phyloP scores from a whole-genome alignment of 108 stramenopile genomes.

The Epipyxis sp. region DNA sequence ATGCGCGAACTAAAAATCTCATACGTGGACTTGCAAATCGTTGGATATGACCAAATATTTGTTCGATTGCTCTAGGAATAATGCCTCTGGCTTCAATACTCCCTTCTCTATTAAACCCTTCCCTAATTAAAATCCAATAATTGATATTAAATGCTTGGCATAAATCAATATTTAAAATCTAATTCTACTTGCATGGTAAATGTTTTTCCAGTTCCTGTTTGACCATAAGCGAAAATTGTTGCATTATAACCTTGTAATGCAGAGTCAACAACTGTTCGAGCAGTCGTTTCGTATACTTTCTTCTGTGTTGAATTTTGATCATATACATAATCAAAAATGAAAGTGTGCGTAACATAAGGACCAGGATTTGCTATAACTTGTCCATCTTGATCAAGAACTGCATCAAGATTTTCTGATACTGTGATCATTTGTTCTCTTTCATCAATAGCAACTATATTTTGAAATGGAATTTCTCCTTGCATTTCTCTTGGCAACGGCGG shows the following conservation, averaged over 20 bases:
- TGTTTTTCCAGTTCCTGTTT: slow-evolving; percentile 61
- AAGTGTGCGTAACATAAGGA: slow-evolving; percentile 45
- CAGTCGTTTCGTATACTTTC: slow-evolving; percentile 59
- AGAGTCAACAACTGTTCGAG: slow-evolving; percentile 54
- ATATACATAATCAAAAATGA: slow-evolving; percentile 63
- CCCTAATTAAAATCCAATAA: too few species aligned
- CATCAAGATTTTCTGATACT: slow-evolving; percentile 43
- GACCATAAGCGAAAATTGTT: slow-evolving; percentile 76
- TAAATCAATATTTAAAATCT: too few species aligned
- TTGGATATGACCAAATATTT: slow-evolving; percentile 64
- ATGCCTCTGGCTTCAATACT: slow-evolving; percentile 56
- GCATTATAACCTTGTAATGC: slow-evolving; percentile 89
- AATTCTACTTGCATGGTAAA: slow-evolving; percentile 64
- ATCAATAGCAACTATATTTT: slow-evolving; percentile 48
- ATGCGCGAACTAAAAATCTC: slow-evolving; percentile 61
- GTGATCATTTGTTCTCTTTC: slow-evolving; percentile 42
- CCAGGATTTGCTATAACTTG: slow-evolving; percentile 26
- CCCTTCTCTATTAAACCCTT: slow-evolving; percentile 49
- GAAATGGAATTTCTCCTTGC: slow-evolving; percentile 41
- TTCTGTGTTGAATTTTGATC: slow-evolving; percentile 45
- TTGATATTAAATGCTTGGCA: too few species aligned
- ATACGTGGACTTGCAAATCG: slow-evolving; percentile 32
- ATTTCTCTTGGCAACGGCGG: slow-evolving; percentile 54
- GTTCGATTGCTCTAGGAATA: slow-evolving; percentile 66
- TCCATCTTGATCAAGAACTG: background rate